A percentile compares a stretch with the other conserved stretches of the same genome.
Conservation (phyloP, 2,329 filamentous ascomycete species). For the Calonectria pteridis region DNA sequence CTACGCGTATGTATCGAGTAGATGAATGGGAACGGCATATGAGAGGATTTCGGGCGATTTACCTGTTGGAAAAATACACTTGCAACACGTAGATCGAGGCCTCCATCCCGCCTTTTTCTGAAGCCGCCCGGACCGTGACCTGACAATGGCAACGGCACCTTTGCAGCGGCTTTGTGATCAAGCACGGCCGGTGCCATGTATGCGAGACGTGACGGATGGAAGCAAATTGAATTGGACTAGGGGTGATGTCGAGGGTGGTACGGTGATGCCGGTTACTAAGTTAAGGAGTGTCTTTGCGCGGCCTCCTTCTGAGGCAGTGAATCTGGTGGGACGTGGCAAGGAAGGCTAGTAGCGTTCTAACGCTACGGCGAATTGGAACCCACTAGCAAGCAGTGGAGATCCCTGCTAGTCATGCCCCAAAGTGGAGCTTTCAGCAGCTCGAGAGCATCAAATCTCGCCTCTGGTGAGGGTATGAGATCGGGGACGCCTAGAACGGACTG, state of each 20-base stretch:
- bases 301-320: background rate
- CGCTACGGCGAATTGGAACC: conserved; percentile 22
- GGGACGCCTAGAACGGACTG: conserved; percentile 21
- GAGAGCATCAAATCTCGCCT: conserved; percentile 43
- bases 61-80: background rate
- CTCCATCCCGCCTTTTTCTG: conserved; percentile 4
- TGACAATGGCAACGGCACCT: conserved; percentile 12
- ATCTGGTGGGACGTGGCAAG: background rate
- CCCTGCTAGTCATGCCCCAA: conserved; percentile 38
- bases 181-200: conserved; percentile 20
- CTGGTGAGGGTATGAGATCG: conserved; percentile 39
- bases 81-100: conserved; percentile 5
- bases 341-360: conserved; percentile 25
- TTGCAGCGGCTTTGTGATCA: conserved; percentile 7
- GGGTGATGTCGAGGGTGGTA: conserved; percentile 30
- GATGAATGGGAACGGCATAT: background rate
- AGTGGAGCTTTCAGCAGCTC: conserved; percentile 37
- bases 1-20: background rate
- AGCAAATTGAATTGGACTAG: conserved; percentile 37
- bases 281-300: conserved; percentile 32
- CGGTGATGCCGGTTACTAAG: conserved; percentile 36
- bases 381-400: conserved; percentile 22
- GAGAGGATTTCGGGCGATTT: background rate
- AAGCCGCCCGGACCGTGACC: conserved; percentile 14
- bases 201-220: conserved; percentile 37